Base-by-base conservation (phyloP, 2,329 filamentous ascomycete species). In the Nothomitra cinnamomea region DNA sequence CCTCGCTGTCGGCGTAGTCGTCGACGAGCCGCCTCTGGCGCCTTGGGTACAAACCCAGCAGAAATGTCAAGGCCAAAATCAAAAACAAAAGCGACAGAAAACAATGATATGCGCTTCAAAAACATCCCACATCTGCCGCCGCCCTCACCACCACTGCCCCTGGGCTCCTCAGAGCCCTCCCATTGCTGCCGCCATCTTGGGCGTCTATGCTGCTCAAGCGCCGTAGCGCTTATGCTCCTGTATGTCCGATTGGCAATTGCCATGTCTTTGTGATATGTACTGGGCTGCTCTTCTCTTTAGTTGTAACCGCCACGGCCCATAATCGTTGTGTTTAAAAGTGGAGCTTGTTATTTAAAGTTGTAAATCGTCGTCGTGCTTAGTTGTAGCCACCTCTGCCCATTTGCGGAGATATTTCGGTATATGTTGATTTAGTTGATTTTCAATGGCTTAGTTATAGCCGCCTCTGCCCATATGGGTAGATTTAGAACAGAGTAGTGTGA, bases 311-410 rank as follows among this genome's bases (percentile, higher is more conserved):
- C 50, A 2, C 52, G 24, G 52, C 45, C 47, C 25, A 36, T 47
- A 43, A 32, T 4, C 28, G 28, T 21, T 24, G 48, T 40, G 45
- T 48, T 35, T 35, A 22, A 38, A 21, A 40, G 45, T 24, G 22
- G 24, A 47, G 38, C n/a, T 25, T 56, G 35, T 25, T 5, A 15
- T 35, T 21, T 38, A 50, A 25, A 38, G 10, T 25, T 43, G 58
- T 53, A 45, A 49, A 38, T 59, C 57, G 42, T 19, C 51, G n/a
- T 21, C 3, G 15, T 21, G 43, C 57, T 59, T 52, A 62, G 58
- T 67, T 67, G 57, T 66, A 66, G 45, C 64, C 64, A 42, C 65
- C 64, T 36, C 65, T 58, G 22, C 64, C 65, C 48, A 58, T 54
- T 38, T 54, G 56, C 38, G 57, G 48, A 15, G 53, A 52, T n/a